Conservation (phyloP, 2,329 filamentous ascomycete species). For the Periconia sp. region DNA sequence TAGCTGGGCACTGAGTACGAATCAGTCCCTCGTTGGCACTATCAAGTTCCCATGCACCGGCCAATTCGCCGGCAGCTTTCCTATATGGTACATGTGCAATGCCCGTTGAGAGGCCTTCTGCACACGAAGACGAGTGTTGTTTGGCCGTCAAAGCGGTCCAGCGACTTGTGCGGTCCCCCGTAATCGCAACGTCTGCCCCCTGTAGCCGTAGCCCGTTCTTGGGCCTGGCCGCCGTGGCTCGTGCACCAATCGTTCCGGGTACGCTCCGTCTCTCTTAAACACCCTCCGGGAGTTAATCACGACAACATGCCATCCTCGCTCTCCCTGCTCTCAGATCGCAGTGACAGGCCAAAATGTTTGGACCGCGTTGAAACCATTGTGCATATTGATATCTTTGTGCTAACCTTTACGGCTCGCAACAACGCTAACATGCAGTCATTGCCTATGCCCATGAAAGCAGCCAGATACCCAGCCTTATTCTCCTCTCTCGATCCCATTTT, state of each 20-base stretch:
- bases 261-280: not conserved
- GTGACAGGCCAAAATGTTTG: not conserved
- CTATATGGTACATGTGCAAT: too few species aligned
- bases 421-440: not conserved
- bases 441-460: not conserved
- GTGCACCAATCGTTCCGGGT: constrained; percentile 8
- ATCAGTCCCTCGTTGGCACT: too few species aligned
- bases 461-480: not conserved
- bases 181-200: too few species aligned
- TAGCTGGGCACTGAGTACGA: not conserved
- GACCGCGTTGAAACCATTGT: not conserved
- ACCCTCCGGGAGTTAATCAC: not conserved
- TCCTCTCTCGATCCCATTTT: not conserved
- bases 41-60: too few species aligned
- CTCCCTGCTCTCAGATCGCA: not conserved
- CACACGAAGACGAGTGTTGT: too few species aligned
- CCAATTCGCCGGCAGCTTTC: too few species aligned
- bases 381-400: not conserved
- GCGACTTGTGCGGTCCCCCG: too few species aligned
- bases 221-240: not conserved
- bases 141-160: too few species aligned
- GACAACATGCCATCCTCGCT: not conserved
- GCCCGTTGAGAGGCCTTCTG: too few species aligned
- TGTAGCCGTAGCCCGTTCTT: constrained; percentile 2
- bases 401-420: too few species aligned